Conservation (phyloP, 2,329 filamentous ascomycete species). For the Ophiostoma sp. region DNA sequence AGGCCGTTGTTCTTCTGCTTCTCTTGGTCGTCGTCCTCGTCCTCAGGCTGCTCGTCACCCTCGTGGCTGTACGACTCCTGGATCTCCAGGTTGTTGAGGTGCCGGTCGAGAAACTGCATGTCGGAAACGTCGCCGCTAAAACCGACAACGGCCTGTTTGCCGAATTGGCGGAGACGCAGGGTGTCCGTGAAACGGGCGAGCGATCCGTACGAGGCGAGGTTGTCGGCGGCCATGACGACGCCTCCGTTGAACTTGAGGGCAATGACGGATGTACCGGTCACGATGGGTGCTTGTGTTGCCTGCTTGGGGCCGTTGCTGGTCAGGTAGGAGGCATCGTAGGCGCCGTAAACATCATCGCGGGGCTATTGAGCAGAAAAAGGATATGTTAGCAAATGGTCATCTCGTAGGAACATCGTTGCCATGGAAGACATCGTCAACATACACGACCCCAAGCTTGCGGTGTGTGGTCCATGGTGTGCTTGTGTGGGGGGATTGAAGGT, state of each 20-base stretch:
- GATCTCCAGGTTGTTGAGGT: conserved; percentile 83
- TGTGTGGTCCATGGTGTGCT: conserved; percentile 63
- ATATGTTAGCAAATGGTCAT: neutral
- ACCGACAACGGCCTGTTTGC: conserved; percentile 79
- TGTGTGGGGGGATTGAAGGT: conserved; percentile 1
- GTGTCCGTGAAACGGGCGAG: conserved; percentile 95
- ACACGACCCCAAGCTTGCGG: conserved; percentile 73
- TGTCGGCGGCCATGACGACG: conserved; percentile 95
- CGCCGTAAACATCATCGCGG: conserved; percentile 93
- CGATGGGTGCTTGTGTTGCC: conserved; percentile 88
- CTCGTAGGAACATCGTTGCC: neutral
- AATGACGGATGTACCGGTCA: conserved; percentile 94
- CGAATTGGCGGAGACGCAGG: conserved; percentile 89
- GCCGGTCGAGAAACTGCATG: conserved; percentile 97
- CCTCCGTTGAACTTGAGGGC: conserved; percentile 95
- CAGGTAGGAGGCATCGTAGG: conserved; percentile 87
- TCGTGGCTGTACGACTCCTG: conserved; percentile 75
- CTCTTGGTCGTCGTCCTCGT: conserved; percentile 60
- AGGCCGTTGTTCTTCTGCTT: conserved; percentile 55
- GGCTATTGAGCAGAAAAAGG: conserved; percentile 58
- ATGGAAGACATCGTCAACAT: conserved; percentile 40
- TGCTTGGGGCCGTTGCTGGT: conserved; percentile 69
- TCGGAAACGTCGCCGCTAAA: conserved; percentile 97
- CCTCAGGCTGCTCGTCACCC: conserved; percentile 30
- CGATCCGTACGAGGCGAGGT: conserved; percentile 96